A percentile compares a stretch with the other conserved stretches of the same genome.
Evolutionary conservation across 306 rosid genomes (phyloP).

Genomic region (Quercus dentata): DNA sequence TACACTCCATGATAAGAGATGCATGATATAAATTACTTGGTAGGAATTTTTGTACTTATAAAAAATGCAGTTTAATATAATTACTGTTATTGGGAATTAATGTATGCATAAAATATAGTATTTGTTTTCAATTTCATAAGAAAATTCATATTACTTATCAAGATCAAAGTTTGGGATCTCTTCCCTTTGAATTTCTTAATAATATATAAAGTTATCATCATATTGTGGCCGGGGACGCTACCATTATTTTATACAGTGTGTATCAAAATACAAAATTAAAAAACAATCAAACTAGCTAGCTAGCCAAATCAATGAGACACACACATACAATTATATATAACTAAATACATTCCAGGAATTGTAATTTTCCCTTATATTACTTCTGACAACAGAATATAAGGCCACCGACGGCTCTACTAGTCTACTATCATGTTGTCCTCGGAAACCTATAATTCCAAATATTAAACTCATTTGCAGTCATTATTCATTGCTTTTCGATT

Average conservation of each 20-base stretch:
- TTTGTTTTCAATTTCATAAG: too few species aligned
- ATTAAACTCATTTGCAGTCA: neutral
- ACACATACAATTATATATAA: neutral
- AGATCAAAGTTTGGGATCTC: too few species aligned
- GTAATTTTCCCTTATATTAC: conserved; percentile 3
- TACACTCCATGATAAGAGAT: too few species aligned
- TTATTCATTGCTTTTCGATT: neutral
- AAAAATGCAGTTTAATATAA: too few species aligned
- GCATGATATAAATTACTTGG: too few species aligned
- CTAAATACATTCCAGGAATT: neutral
- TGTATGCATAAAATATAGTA: too few species aligned
- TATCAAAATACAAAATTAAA: neutral
- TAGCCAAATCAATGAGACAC: conserved; percentile 28
- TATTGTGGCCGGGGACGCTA: neutral
- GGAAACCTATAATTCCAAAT: neutral
- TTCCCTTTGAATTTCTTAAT: neutral
- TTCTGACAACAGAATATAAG: neutral
- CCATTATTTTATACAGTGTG: neutral
- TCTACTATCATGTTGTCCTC: conserved; percentile 12
- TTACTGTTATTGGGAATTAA: too few species aligned
- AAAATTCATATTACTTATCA: too few species aligned
- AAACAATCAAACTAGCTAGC: neutral
- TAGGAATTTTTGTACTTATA: too few species aligned
- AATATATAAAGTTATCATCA: neutral
- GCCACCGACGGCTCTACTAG: conserved; percentile 34